These are phyloP conservation scores for Clavariopsis aquatica DNA, from an alignment of 495 filamentous ascomycete genomes.

Conservation along the genomic window DNA sequence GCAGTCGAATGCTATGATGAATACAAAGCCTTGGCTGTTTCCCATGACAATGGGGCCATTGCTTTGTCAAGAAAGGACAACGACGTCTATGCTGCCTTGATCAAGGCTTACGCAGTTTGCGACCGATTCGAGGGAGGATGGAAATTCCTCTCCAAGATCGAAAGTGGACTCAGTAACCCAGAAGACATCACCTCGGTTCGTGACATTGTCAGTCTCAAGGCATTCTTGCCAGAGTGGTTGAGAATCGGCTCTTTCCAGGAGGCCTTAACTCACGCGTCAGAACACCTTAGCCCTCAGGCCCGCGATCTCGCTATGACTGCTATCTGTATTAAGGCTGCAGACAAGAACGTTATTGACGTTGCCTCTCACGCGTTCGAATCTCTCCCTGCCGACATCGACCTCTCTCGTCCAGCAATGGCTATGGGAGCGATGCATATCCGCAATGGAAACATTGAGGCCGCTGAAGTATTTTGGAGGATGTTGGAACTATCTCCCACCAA, in stretches of 20 bases:
- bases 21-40: slow-evolving; percentile 81
- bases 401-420: slow-evolving; percentile 71
- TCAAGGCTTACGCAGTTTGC: slow-evolving; percentile 81
- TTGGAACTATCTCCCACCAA: slow-evolving; percentile 49
- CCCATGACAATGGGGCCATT: slow-evolving; percentile 72
- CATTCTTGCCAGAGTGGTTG: slow-evolving; percentile 72
- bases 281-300: slow-evolving; percentile 51
- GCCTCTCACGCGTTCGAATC: slow-evolving; percentile 67
- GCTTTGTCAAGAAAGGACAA: slow-evolving; percentile 74
- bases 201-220: slow-evolving; percentile 68
- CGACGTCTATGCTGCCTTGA: slow-evolving; percentile 81
- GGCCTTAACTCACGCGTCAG: slow-evolving; percentile 63
- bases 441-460: slow-evolving; percentile 70
- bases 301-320: slow-evolving; percentile 57
- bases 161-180: slow-evolving; percentile 39
- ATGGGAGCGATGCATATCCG: slow-evolving; percentile 84
- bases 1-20: slow-evolving; percentile 96
- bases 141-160: slow-evolving; percentile 80
- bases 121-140: slow-evolving; percentile 74
- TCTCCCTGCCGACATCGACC: slow-evolving; percentile 49
- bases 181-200: slow-evolving; percentile 62
- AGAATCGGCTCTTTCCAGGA: slow-evolving; percentile 63
- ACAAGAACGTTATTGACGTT: slow-evolving; percentile 68
- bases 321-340: slow-evolving; percentile 72
- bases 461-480: slow-evolving; percentile 73